Percentiles rank a stretch among this genome's conserved stretches.
Evolutionary conservation across 106 monocot species (phyloP).

Genomic region (Agapanthus africanus): DNA sequence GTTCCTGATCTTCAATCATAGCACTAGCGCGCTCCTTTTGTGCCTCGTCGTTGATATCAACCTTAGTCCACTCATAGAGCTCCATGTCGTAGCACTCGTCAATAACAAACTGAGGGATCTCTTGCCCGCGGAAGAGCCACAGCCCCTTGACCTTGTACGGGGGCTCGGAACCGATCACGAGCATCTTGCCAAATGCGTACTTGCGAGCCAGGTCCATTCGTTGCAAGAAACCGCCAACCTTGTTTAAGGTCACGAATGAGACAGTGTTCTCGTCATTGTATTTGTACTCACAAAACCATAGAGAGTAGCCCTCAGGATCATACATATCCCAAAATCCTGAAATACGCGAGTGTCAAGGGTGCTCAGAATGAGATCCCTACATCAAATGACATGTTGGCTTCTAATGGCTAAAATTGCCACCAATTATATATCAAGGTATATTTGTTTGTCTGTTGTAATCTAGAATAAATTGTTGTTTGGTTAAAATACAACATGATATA

Average conservation of each 20-base stretch:
- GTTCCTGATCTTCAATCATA: constrained; percentile 71
- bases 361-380: not conserved
- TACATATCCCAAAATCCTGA: constrained; percentile 73
- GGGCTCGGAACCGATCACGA: constrained; percentile 45
- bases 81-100: constrained; percentile 77
- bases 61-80: constrained; percentile 59
- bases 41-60: constrained; percentile 44
- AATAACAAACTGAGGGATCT: constrained; percentile 47
- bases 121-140: constrained; percentile 58
- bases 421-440: too few species aligned
- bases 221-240: constrained; percentile 64
- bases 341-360: not conserved
- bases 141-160: constrained; percentile 64
- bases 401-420: too few species aligned
- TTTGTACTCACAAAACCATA: constrained; percentile 70
- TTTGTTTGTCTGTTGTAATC: too few species aligned
- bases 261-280: constrained; percentile 67
- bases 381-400: not conserved
- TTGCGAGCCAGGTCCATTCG: constrained; percentile 64
- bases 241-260: constrained; percentile 61
- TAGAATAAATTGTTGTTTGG: too few species aligned
- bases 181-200: constrained; percentile 74
- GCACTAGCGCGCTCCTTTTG: constrained; percentile 60
- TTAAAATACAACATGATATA: too few species aligned
- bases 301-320: constrained; percentile 60